These are phyloP conservation scores for Saturnispora sekii DNA, from an alignment of 805 yeast genomes.

Conservation along the genomic window DNA sequence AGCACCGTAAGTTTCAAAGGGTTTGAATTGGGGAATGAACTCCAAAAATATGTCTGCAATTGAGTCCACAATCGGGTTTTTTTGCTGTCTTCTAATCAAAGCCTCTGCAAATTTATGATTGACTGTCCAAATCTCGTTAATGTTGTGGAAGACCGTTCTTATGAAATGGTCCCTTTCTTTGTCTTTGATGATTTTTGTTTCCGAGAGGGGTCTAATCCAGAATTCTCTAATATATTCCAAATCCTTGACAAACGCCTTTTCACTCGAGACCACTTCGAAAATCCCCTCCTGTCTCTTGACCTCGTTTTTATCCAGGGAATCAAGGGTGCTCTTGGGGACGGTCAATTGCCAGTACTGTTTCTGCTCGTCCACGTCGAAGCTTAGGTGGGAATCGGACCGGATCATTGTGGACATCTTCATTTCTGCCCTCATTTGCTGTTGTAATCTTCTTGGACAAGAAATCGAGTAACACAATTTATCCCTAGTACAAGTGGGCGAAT, in stretches of 20 bases:
- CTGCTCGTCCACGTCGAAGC: conserved; percentile 67
- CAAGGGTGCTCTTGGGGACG: conserved; percentile 72
- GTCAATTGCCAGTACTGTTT: conserved; percentile 91
- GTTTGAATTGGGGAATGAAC: conserved; percentile 78
- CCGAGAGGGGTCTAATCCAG: conserved; percentile 85
- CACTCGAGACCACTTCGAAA: conserved; percentile 88
- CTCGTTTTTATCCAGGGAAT: conserved; percentile 70
- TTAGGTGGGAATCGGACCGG: conserved; percentile 60
- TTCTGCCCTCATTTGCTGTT: conserved; percentile 88
- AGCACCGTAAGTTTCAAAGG: conserved; percentile 89
- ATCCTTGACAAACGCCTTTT: conserved; percentile 91
- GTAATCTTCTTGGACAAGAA: conserved; percentile 91
- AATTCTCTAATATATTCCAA: conserved; percentile 87
- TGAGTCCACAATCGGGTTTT: conserved; percentile 71
- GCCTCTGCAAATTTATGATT: conserved; percentile 85
- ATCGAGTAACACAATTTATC: conserved; percentile 86
- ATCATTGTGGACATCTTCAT: conserved; percentile 78
- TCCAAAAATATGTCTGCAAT: conserved; percentile 85
- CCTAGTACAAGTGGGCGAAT: conserved; percentile 92
- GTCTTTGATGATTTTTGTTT: conserved; percentile 79
- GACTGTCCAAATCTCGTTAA: conserved; percentile 74
- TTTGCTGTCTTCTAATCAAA: conserved; percentile 75
- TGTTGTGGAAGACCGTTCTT: conserved; percentile 84
- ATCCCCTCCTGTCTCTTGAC: conserved; percentile 91
- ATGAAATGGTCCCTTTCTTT: conserved; percentile 85